Evolutionary conservation across 192 early-diverging fungal species (phyloP).

Genomic region (Coemansia sp.): DNA sequence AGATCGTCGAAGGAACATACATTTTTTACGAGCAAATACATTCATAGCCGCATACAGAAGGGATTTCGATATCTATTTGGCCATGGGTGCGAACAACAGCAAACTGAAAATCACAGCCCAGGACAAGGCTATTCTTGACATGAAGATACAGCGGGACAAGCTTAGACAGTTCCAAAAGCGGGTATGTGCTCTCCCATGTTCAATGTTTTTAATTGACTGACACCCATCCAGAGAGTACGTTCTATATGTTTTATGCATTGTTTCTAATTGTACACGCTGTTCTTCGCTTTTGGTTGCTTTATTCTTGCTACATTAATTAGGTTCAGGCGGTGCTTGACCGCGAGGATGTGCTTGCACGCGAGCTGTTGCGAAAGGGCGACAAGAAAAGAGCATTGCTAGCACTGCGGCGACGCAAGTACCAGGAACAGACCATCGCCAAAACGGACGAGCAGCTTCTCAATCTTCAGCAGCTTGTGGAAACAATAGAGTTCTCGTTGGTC

Average conservation of each 20-base stretch:
- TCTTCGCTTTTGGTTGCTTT: neutral
- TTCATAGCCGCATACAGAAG: neutral
- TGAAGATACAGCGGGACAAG: constrained; percentile 95
- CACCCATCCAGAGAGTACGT: too few species aligned
- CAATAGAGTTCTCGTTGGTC: constrained; percentile 91
- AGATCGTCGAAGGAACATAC: too few species aligned
- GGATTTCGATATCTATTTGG: neutral
- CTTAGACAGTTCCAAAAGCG: constrained; percentile 89
- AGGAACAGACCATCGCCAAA: constrained; percentile 81
- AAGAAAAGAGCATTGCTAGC: constrained; percentile 83
- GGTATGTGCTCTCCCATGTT: constrained; percentile 53
- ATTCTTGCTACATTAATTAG: constrained; percentile 43
- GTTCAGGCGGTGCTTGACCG: constrained; percentile 76
- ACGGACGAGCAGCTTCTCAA: constrained; percentile 87
- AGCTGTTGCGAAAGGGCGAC: constrained; percentile 71
- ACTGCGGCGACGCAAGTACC: constrained; percentile 94
- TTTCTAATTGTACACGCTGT: neutral
- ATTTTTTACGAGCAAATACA: neutral
- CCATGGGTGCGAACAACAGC: constrained; percentile 57
- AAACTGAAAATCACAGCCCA: constrained; percentile 75
- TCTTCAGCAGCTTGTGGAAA: constrained; percentile 81
- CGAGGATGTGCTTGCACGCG: constrained; percentile 78
- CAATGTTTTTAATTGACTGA: neutral
- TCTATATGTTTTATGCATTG: neutral
- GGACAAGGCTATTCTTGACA: constrained; percentile 92